Evolutionary conservation across 78 protist species (phyloP), one percentile per base, ranked within the genome.

Genomic region (Dictyostelium citrinum): DNA sequence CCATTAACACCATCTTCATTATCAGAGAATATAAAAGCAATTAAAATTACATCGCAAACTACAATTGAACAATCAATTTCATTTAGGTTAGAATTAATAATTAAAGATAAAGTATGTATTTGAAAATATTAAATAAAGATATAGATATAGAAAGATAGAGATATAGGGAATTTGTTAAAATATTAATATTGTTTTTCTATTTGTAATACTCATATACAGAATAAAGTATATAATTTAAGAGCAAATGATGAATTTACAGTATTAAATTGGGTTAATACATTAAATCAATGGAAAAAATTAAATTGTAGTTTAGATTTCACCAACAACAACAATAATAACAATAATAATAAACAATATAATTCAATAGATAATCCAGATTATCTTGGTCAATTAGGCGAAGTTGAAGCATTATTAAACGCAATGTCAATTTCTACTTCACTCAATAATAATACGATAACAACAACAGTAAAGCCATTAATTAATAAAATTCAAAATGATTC

Each of bases 11-110:
- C 84, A 80, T 6, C 35, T 2, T 31, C 61, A 78, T 64, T 60
- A 78, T 55, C 85, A 68, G 37, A 55, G 29, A 67, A 51, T 12
- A 45, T 77, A 1, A 88, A 88, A 27, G 16, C 80, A 16, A 88
- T 88, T 12, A 64, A 16, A 11, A 60, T 88, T 45, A 37, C 31
- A 27, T n/a, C 67, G 0, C 22, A 51, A 22, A 61, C 84, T 45
- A 17, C n/a, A 33, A 88, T 88, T 11, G 93, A 88, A 33, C 93
- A 88, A 46, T 88, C 85, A 43, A 41, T 61, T 22, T 27, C 93
- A 8, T 60, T 64, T 46, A 76, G 85, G 49, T 68, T 88, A 46
- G 93, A 88, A 35, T 78, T 88, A 64, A 64, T 46, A 12, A 77
- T 76, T 71, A 71, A 33, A 6, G 45, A 35, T 46, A 29, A 78